Conservation (phyloP, 306 rosid species). For the Betula pendula region DNA sequence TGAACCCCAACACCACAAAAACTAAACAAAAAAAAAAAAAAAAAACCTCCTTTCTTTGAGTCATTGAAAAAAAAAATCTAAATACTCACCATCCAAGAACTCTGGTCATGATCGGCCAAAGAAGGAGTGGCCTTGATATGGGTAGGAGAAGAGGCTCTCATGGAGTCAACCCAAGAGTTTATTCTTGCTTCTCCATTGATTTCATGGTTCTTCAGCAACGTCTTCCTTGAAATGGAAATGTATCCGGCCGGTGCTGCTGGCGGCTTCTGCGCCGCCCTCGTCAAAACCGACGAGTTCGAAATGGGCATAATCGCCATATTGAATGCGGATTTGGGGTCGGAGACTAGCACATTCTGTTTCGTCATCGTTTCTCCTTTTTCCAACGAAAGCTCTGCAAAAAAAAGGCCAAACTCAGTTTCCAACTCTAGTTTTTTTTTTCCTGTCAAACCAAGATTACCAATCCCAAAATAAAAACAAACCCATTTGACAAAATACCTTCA, state of each 20-base stretch:
- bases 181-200: constrained; percentile 70
- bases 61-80: background rate
- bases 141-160: constrained; percentile 91
- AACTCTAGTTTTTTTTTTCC: no score
- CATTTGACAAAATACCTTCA: constrained; percentile 24
- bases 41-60: background rate
- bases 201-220: constrained; percentile 60
- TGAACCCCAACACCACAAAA: background rate
- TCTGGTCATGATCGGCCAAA: constrained; percentile 41
- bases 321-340: constrained; percentile 43
- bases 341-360: constrained; percentile 64
- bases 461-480: background rate
- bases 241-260: constrained; percentile 51
- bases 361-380: constrained; percentile 49
- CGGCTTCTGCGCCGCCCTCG: constrained; percentile 53
- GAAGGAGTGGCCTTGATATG: constrained; percentile 57
- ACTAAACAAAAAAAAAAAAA: background rate
- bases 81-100: constrained; percentile 70
- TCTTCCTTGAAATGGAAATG: constrained; percentile 61
- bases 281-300: constrained; percentile 38
- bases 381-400: constrained; percentile 31
- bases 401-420: background rate
- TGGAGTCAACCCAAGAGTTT: constrained; percentile 79
- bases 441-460: background rate
- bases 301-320: constrained; percentile 39